A percentile compares a stretch with the other conserved stretches of the same genome.
phyloP scores from a whole-genome alignment of 2,329 filamentous ascomycete species.

The Cytospora paraplurivora region DNA sequence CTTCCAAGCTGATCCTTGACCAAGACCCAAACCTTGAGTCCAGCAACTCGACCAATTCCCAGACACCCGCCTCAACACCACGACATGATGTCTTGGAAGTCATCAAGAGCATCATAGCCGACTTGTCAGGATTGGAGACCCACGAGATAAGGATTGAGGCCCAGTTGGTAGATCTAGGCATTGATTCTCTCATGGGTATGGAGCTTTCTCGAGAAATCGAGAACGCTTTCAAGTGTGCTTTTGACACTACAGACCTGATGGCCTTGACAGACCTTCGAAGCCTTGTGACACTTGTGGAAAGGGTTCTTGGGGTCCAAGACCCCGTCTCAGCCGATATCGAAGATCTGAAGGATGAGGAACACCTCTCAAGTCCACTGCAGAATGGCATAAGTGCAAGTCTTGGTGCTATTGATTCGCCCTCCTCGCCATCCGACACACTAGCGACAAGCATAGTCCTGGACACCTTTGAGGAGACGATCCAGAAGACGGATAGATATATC shows the following conservation, averaged over 20 bases:
- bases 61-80: not conserved
- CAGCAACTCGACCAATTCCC: not conserved
- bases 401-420: not conserved
- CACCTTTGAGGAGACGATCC: not conserved
- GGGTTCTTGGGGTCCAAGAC: not conserved
- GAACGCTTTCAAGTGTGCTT: slow-evolving; percentile 38
- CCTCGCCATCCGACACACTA: not conserved
- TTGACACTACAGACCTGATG: slow-evolving; percentile 14
- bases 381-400: not conserved
- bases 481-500: not conserved
- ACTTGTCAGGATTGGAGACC: slow-evolving; percentile 32
- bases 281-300: slow-evolving; percentile 1
- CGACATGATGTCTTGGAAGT: not conserved
- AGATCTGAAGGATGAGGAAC: not conserved
- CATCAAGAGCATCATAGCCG: slow-evolving; percentile 9
- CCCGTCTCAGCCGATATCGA: not conserved
- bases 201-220: slow-evolving; percentile 49
- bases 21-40: not conserved
- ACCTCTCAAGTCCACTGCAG: not conserved
- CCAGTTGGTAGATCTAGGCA: slow-evolving; percentile 47
- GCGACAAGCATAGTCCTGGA: not conserved
- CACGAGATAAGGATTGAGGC: slow-evolving; percentile 41
- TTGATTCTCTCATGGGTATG: slow-evolving; percentile 54
- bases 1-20: not conserved
- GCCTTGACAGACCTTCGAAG: slow-evolving; percentile 3